phyloP scores from a whole-genome alignment of 108 stramenopile species.

The Pseudonitzschia delicatissima region DNA sequence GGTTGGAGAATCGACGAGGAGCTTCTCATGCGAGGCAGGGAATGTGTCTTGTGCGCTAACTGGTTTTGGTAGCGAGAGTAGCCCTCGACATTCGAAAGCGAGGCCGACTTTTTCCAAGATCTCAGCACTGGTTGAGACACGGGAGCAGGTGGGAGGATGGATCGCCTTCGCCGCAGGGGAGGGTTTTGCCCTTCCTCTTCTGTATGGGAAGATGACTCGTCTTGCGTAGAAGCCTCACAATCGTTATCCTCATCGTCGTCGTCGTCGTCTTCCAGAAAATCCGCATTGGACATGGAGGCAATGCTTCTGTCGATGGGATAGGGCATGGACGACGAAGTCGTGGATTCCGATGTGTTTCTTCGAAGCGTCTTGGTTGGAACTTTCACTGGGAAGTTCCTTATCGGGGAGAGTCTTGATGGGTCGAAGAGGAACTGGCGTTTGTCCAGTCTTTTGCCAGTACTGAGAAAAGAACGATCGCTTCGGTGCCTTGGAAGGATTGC shows the following conservation, averaged over 20 bases:
- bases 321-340: no score
- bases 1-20: not conserved
- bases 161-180: not conserved
- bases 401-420: no score
- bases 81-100: not conserved
- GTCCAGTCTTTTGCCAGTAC: conserved; percentile 8
- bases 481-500: no score
- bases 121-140: not conserved
- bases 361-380: not conserved
- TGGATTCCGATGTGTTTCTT: not conserved
- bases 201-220: no score
- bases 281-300: not conserved
- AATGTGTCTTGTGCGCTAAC: not conserved
- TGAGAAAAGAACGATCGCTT: conserved; percentile 5
- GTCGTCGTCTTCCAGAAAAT: not conserved
- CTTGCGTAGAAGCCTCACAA: not conserved
- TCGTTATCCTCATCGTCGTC: no score
- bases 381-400: not conserved
- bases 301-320: no score
- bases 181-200: not conserved
- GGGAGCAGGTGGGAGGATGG: not conserved
- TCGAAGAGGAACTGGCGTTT: not conserved
- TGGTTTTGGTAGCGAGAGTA: not conserved
- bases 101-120: not conserved
- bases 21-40: not conserved